Percentiles rank a stretch among this genome's conserved stretches.
These are phyloP conservation scores for Salix viminalis DNA, from an alignment of 345 rosid species.

Conservation along the genomic window DNA sequence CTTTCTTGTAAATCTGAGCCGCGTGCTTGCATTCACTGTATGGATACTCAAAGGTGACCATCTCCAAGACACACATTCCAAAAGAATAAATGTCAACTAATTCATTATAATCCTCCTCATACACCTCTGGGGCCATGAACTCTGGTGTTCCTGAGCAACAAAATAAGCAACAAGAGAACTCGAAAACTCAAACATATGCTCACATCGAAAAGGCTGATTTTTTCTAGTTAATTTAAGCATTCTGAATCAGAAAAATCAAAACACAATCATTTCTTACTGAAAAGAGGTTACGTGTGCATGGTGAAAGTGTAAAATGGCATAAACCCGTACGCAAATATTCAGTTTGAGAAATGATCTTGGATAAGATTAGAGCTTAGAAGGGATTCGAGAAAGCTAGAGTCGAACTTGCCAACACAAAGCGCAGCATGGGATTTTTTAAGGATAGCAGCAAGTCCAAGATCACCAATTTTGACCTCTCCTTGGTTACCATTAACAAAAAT, in stretches of 20 bases:
- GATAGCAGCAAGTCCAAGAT: conserved; percentile 94
- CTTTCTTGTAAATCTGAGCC: conserved; percentile 99
- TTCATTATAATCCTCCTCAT: conserved; percentile 91
- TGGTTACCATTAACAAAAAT: conserved; percentile 89
- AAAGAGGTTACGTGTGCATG: background rate
- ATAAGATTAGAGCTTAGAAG: background rate
- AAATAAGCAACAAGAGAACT: background rate
- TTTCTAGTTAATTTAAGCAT: background rate
- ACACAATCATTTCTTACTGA: background rate
- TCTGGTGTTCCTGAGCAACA: conserved; percentile 79
- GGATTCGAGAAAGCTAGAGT: background rate
- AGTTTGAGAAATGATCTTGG: background rate
- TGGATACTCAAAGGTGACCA: conserved; percentile 96
- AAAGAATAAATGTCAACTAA: conserved; percentile 91
- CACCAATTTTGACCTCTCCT: conserved; percentile 94
- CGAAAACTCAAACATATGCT: background rate
- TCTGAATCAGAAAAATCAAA: background rate
- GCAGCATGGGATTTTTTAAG: conserved; percentile 78
- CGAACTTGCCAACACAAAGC: conserved; percentile 79
- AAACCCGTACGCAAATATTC: background rate
- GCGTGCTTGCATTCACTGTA: conserved; percentile 90
- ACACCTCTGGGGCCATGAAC: conserved; percentile 99
- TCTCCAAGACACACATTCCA: conserved; percentile 96
- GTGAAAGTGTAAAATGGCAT: background rate
- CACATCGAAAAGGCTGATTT: background rate